A percentile compares a stretch with the other conserved stretches of the same genome.
Evolutionary conservation across 228 moss, liverwort and hornwort species (phyloP).

Genomic region (Sphagnum fallax): DNA sequence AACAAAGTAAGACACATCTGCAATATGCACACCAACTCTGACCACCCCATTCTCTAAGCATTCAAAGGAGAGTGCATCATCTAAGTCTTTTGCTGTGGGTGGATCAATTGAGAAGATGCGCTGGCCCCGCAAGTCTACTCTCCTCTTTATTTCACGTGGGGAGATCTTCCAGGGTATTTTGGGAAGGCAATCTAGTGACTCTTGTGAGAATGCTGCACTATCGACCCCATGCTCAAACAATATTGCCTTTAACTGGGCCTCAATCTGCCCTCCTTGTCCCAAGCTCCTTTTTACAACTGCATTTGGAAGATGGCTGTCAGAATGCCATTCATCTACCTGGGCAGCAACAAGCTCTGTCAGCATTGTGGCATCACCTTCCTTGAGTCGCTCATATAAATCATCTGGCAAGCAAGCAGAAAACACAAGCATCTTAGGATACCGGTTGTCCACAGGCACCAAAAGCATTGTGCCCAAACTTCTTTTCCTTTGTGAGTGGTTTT

Average conservation of each 20-base stretch:
- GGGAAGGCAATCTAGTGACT: conserved; percentile 71
- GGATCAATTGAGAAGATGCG: conserved; percentile 91
- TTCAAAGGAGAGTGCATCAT: conserved; percentile 90
- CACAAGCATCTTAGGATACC: conserved; percentile 79
- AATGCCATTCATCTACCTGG: conserved; percentile 66
- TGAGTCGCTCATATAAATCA: conserved; percentile 57
- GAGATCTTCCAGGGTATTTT: conserved; percentile 83
- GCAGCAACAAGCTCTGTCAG: conserved; percentile 76
- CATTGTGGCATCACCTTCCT: conserved; percentile 63
- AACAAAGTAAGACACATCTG: conserved; percentile 90
- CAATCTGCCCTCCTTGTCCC: conserved; percentile 88
- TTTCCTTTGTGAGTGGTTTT: conserved; percentile 37
- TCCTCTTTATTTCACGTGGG: conserved; percentile 47
- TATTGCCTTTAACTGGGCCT: conserved; percentile 83
- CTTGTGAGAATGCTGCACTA: conserved; percentile 59
- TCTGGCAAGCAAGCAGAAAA: conserved; percentile 51
- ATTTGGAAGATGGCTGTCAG: conserved; percentile 59
- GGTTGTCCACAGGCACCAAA: conserved; percentile 69
- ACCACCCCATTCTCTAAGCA: conserved; percentile 47
- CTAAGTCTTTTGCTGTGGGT: conserved; percentile 83
- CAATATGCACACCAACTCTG: conserved; percentile 89
- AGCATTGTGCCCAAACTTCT: conserved; percentile 38
- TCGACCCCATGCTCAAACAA: conserved; percentile 81
- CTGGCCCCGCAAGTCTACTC: conserved; percentile 56
- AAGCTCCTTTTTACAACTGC: conserved; percentile 62